phyloP scores from a whole-genome alignment of 805 yeast genomes.

The Clavispora phyllophila region DNA sequence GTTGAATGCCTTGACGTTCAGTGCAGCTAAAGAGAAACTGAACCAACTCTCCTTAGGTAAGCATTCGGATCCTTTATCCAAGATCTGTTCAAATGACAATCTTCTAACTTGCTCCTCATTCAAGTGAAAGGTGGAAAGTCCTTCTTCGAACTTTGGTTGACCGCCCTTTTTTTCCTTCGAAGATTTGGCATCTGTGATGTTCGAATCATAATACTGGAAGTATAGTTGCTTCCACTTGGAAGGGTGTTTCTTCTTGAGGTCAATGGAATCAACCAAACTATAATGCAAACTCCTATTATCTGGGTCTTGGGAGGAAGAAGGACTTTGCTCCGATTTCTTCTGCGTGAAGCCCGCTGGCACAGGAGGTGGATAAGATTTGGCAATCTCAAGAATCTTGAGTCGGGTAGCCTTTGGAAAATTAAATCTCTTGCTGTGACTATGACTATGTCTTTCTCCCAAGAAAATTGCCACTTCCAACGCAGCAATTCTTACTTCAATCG shows the following conservation, averaged over 20 bases:
- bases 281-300: constrained; percentile 20
- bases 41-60: constrained; percentile 63
- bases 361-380: constrained; percentile 48
- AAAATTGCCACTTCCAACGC: constrained; percentile 58
- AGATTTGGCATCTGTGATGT: constrained; percentile 17
- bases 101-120: constrained; percentile 54
- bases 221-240: constrained; percentile 51
- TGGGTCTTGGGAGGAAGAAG: background rate
- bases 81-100: constrained; percentile 54
- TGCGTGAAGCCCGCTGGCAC: constrained; percentile 34
- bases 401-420: constrained; percentile 42
- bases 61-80: constrained; percentile 50
- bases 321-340: constrained; percentile 17
- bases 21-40: constrained; percentile 56
- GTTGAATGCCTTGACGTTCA: constrained; percentile 70
- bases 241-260: constrained; percentile 43
- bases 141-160: constrained; percentile 28
- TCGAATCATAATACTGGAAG: constrained; percentile 42
- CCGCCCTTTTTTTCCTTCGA: constrained; percentile 6
- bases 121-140: constrained; percentile 47
- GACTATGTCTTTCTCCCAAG: constrained; percentile 56
- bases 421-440: constrained; percentile 34
- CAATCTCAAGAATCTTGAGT: constrained; percentile 47
- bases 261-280: constrained; percentile 43
- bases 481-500: constrained; percentile 52